Evolutionary conservation across 2,329 filamentous ascomycete species (phyloP), one percentile per base, ranked within the genome.

Genomic region (Microdochium trichocladiopsis): DNA sequence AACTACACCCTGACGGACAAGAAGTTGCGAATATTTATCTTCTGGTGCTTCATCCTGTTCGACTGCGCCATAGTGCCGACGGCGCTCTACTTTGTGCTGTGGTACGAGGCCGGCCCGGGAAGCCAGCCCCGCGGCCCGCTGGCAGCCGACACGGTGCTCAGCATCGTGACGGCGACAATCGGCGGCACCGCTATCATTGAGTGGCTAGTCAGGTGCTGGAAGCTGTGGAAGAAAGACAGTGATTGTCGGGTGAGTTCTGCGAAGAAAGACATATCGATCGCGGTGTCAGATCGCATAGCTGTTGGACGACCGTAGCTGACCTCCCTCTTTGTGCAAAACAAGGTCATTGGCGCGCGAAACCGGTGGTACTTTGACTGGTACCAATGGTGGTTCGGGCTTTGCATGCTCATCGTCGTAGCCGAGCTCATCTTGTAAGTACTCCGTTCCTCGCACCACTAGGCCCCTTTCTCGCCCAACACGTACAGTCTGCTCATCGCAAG

Each of bases 1-100:
- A 58, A 58, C 22, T 58, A 58, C 56, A 57, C 51, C 14, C 53
- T 58, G 12, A 53, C 50, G 25, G 57, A 53, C 48, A 57, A 81
- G 47, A 81, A 80, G 60, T 76, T 74, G 65, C 70, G 74, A 31
- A 82, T 84, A 55, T 67, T 73, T 36, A 66, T 79, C 55, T 84
- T 84, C 67, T 84, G 81, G 81, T 68, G 69, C 1, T 62, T 85
- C 41, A 80, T 84, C 52, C 61, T 84, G 22, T 60, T 84, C 53
- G 82, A 85, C 66, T 79, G 76, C 50, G 69, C 82, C 54, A 75
- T 70, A 52, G 78, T 82, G 66, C 82, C 82, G 18, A 72, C 84
- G 53, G 74, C 71, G 2, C 69, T 85, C 2, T 85, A 84, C 66
- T 85, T 80, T 69, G 72, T 75, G 49, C 69, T 85, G 36, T 83